These are phyloP conservation scores for Pythium pyrilobum DNA, from an alignment of 352 stramenopile species.

Conservation along the genomic window DNA sequence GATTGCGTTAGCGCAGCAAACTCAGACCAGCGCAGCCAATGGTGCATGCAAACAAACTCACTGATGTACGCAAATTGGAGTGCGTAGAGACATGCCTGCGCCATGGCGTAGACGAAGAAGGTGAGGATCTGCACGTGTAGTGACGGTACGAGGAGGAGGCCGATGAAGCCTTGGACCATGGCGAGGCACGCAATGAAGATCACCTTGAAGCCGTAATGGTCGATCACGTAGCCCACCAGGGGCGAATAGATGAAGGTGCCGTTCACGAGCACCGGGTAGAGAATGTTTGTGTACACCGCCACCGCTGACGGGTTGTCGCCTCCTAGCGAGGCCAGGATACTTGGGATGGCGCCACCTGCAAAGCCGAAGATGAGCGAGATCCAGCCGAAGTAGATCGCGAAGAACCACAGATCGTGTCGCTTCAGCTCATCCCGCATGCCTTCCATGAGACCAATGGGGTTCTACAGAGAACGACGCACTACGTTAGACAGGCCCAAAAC, in stretches of 20 bases:
- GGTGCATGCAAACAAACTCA: constrained; percentile 23
- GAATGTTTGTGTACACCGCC: constrained; percentile 53
- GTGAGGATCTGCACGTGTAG: constrained; percentile 52
- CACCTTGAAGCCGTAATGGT: constrained; percentile 73
- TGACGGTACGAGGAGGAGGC: constrained; percentile 54
- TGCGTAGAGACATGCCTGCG: constrained; percentile 67
- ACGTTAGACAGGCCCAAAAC: too few species aligned
- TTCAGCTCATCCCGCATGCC: constrained; percentile 53
- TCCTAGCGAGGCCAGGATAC: constrained; percentile 44
- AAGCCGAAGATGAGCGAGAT: constrained; percentile 81
- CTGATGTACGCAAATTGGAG: constrained; percentile 86
- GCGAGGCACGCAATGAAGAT: constrained; percentile 61
- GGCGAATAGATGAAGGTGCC: constrained; percentile 78
- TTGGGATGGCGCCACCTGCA: constrained; percentile 65
- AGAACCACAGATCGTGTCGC: constrained; percentile 65
- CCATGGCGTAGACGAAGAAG: constrained; percentile 74
- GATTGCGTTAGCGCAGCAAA: neutral
- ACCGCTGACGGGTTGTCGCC: constrained; percentile 21
- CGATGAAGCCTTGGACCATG: constrained; percentile 62
- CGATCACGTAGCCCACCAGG: constrained; percentile 65
- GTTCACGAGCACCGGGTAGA: constrained; percentile 76
- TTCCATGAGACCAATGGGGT: constrained; percentile 48
- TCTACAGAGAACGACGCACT: constrained; percentile 28
- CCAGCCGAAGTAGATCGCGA: constrained; percentile 76
- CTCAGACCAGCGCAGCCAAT: neutral